Base-by-base conservation (phyloP, 345 rosid genomes). In the Cochlearia excelsa region DNA sequence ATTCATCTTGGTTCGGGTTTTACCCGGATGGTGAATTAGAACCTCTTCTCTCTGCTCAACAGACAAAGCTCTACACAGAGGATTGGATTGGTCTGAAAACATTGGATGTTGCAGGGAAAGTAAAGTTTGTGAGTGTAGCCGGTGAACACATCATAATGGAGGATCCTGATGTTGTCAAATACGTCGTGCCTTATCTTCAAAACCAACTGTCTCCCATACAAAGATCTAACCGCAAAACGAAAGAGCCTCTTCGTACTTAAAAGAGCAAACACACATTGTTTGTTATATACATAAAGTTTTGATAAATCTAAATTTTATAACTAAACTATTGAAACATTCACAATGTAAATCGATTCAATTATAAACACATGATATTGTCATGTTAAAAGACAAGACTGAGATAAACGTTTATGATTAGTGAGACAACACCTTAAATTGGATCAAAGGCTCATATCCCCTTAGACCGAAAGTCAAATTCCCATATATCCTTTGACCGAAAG, bases 1-100 rank as follows among this genome's bases (percentile, higher is more conserved):
- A 88, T 66, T 86, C 94, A 9, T 68, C 95, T 44, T 93, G 90
- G 99, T 89, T 93, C 4, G 90, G 95, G 45, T 89, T 79, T 70
- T 87, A 85, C 48, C 82, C 85, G 0, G 83, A 93, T 41, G 95
- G 94, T 3, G 81, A 74, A 9, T 81, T 79, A 79, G 33, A 74
- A 42, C 84, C 89, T 3, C 65, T 87, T 65, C 29, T 76, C 62
- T 61, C 78, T 45, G 81, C 77, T 46, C 64, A 84, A 61, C 57
- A 83, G 87, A 86, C 88, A 43, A 46, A 34, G 42, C 78, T 82
- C 3, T 85, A 85, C 46, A 82, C 31, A 0, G 90, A 82, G 65
- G 97, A 87, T 46, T 82, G 95, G 88, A 83, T 87, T 7, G 88
- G 90, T 35, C 72, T 87, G 75, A 85, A 76, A 77, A 79, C 84